Evolutionary conservation across 2,329 filamentous ascomycete species (phyloP).

Genomic region (Trichoderma harzianum): DNA sequence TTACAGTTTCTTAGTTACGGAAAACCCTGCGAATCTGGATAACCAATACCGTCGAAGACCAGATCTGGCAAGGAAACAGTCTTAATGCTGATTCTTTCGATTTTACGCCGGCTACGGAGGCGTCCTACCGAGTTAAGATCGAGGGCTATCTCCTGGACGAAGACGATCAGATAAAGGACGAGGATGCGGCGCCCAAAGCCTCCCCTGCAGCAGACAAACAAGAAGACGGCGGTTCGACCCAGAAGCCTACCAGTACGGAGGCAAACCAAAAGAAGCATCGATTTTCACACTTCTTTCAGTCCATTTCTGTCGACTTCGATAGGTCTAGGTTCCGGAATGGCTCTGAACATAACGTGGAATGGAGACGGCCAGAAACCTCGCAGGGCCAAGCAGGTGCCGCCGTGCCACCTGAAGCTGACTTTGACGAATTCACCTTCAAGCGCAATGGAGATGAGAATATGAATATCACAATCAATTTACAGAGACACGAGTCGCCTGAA

Average conservation of each 20-base stretch:
- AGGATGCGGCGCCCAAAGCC: conserved; percentile 36
- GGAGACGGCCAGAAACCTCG: conserved; percentile 73
- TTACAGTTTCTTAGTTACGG: conserved; percentile 53
- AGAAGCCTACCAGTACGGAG: conserved; percentile 36
- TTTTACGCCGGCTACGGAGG: conserved; percentile 72
- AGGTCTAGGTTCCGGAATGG: conserved; percentile 55
- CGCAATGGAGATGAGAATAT: conserved; percentile 87
- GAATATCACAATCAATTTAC: conserved; percentile 85
- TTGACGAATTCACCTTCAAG: conserved; percentile 89
- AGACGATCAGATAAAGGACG: conserved; percentile 44
- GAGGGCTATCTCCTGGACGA: conserved; percentile 81
- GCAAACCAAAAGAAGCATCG: conserved; percentile 46
- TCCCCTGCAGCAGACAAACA: conserved; percentile 26
- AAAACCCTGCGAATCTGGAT: conserved; percentile 91
- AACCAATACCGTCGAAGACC: conserved; percentile 89
- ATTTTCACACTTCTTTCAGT: conserved; percentile 78
- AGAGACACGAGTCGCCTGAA: conserved; percentile 80
- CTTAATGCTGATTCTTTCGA: conserved; percentile 75
- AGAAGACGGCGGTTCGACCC: conserved; percentile 26
- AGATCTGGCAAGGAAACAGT: conserved; percentile 79
- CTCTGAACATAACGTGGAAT: conserved; percentile 65
- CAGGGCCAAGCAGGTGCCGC: conserved; percentile 41
- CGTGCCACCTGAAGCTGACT: conserved; percentile 64
- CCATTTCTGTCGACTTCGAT: conserved; percentile 73
- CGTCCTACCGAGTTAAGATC: conserved; percentile 86